Evolutionary conservation across 2,329 filamentous ascomycete genomes (phyloP).

Genomic region (Aspergillus piperis): DNA sequence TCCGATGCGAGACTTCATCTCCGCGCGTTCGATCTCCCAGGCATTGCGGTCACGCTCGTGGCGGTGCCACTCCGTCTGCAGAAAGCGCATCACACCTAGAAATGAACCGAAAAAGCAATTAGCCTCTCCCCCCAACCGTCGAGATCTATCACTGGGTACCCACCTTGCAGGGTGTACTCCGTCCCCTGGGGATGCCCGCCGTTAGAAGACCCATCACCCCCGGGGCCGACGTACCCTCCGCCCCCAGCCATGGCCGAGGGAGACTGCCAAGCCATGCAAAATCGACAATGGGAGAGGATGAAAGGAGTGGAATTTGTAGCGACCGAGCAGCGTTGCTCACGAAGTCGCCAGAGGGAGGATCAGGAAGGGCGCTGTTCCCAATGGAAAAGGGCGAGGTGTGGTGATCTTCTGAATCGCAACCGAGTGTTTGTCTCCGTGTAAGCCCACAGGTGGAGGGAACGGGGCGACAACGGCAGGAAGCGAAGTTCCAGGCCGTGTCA

Average conservation of each 20-base stretch:
- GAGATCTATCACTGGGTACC: conserved; percentile 22
- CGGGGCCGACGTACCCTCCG: conserved; percentile 54
- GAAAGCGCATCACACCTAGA: conserved; percentile 94
- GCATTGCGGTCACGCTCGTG: conserved; percentile 97
- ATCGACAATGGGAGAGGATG: conserved; percentile 11
- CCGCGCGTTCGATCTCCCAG: conserved; percentile 98
- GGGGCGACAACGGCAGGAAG: conserved; percentile 27
- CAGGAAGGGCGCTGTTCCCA: conserved; percentile 6
- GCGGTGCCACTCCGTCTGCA: conserved; percentile 98
- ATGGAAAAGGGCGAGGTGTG: not conserved
- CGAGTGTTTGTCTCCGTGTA: conserved; percentile 21
- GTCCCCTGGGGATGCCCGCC: conserved; percentile 61
- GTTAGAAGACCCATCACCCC: conserved; percentile 44
- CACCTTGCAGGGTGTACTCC: conserved; percentile 73
- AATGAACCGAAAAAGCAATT: conserved; percentile 17
- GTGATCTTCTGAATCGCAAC: conserved; percentile 11
- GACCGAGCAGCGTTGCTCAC: conserved; percentile 6
- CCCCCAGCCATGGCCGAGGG: conserved; percentile 62
- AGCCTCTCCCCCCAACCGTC: conserved; percentile 17
- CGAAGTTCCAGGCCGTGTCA: conserved; percentile 26
- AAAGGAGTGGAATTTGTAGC: conserved; percentile 1
- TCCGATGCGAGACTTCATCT: conserved; percentile 98
- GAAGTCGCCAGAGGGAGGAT: conserved; percentile 2
- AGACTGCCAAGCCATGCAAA: conserved; percentile 70
- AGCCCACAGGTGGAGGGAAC: conserved; percentile 17